Evolutionary conservation across 768 basidiomycete genomes (phyloP), one percentile per base, ranked within the genome.

Genomic region (Tylopilus sp.): DNA sequence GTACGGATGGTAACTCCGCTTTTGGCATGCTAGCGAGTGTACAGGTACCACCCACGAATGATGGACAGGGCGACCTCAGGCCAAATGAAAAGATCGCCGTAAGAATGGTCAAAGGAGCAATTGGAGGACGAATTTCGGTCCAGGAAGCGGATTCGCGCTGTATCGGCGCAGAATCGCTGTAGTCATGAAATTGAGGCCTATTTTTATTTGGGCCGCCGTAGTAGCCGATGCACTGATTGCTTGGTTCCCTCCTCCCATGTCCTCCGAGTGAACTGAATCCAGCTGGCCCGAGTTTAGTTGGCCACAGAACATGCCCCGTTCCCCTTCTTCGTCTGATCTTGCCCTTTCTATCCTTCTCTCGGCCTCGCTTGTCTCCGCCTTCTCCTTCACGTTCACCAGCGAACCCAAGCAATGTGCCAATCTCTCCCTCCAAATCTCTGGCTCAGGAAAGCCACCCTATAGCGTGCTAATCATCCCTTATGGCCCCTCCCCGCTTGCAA

Each of bases 371-470:
- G 68, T 66, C 41, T 58, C 68, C 28, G 77, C 64, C 40, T 80
- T 67, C 55, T 74, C 75, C 6, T 80, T 79, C 64, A 61, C 68
- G 25, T 71, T 80, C 56, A 69, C 66, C 8, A 71, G 51, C 53
- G 55, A 77, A 22, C 86, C 89, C 0, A 65, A 76, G 51, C 89
- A 91, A 72, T 92, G 89, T 68, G 66, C 73, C 37, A 80, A 83
- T 58, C 75, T 90, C 37, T 78, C 81, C 37, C 68, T 91, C 22
- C 53, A 72, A n/a, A 72, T 89, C 46, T 69, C 74, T 13, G 87
- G 87, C 57, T 77, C 76, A 29, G 87, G 86, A 50, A 61, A 69
- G 42, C 83, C 88, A 0, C 89, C 89, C 0, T 92, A 87, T 69
- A 75, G 74, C 33, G 72, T 85, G 47, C 74, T 90, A 21, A 70